Evolutionary conservation across 768 basidiomycete genomes (phyloP), one percentile per base, ranked within the genome.

Genomic region (Cytidiella melzeri): DNA sequence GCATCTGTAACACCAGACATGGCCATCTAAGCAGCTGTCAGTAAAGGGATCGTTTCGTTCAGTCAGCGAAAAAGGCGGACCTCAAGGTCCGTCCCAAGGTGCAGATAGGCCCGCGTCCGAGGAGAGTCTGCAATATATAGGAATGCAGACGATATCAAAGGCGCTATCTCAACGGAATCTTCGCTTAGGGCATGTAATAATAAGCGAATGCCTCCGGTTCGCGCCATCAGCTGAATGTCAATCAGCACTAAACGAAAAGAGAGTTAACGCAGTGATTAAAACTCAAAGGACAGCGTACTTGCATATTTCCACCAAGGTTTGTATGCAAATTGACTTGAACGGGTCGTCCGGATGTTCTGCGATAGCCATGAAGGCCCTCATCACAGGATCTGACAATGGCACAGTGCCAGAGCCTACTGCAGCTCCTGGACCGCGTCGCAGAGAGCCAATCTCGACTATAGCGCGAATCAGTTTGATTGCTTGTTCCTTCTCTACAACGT

Each of bases 321-420:
- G 83, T 26, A 97, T 74, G 41, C 84, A 89, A 43, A 92, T 80
- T 1, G 77, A 73, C 50, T 87, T 75, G 60, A 98, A 88, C 1
- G 87, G 84, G 59, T 98, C 96, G 55, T 98, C 96, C 9, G 79
- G 74, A 50, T 92, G 87, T 64, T 99, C 96, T 0, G 94, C 92
- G 11, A 96, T 80, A 7, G 94, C 90, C 36, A 97, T 81, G n/a
- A 98, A 69, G 10, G 91, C 88, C 26, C 96, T 80, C 69, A 97
- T 80, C 44, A 92, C 77, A 24, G 82, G 71, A 57, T 88, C 82
- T 5, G 87, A 84, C 43, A 92, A 63, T 11, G 82, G 83, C 3
- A 86, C 75, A 2, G 64, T 63, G 10, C 75, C 74, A 9, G 71
- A 59, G 12, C 61, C 63, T 34, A 67, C 67, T 19, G 68, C 67